Evolutionary conservation across 495 filamentous ascomycete genomes (phyloP).

Genomic region (Aspergillus haitiensis): DNA sequence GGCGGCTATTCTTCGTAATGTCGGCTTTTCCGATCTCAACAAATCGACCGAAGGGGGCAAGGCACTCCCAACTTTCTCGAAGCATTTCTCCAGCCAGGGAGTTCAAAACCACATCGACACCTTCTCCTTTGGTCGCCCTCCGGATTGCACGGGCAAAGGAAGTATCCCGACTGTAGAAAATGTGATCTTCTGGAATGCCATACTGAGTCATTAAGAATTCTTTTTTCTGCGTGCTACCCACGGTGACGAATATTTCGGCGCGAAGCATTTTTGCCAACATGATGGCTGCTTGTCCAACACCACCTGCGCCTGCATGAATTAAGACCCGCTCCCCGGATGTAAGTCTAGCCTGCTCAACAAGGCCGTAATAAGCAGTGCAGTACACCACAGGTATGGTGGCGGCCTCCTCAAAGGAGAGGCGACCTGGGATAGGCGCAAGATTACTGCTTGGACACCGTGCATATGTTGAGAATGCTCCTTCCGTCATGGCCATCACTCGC

Average conservation of each 20-base stretch:
- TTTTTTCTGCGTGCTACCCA: conserved; percentile 41
- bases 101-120: conserved; percentile 60
- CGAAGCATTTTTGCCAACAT: conserved; percentile 38
- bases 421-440: conserved; percentile 23
- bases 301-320: conserved; percentile 51
- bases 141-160: conserved; percentile 49
- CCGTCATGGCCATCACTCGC: conserved; percentile 30
- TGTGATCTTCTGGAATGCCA: conserved; percentile 39
- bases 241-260: conserved; percentile 46
- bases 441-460: conserved; percentile 10
- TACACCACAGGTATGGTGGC: conserved; percentile 35
- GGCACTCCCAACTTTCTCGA: conserved; percentile 43
- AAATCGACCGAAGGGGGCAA: conserved; percentile 45
- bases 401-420: conserved; percentile 31
- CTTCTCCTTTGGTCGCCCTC: conserved; percentile 46
- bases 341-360: conserved; percentile 37
- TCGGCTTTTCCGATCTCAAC: conserved; percentile 11
- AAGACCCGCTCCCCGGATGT: conserved; percentile 40
- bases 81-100: conserved; percentile 44
- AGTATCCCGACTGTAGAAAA: conserved; percentile 51
- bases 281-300: conserved; percentile 50
- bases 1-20: not conserved
- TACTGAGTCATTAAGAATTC: conserved; percentile 36
- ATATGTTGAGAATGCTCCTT: conserved; percentile 14
- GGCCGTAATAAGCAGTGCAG: conserved; percentile 32